Evolutionary conservation across 768 basidiomycete species (phyloP), one percentile per base, ranked within the genome.

Genomic region (Lentinula sp.): DNA sequence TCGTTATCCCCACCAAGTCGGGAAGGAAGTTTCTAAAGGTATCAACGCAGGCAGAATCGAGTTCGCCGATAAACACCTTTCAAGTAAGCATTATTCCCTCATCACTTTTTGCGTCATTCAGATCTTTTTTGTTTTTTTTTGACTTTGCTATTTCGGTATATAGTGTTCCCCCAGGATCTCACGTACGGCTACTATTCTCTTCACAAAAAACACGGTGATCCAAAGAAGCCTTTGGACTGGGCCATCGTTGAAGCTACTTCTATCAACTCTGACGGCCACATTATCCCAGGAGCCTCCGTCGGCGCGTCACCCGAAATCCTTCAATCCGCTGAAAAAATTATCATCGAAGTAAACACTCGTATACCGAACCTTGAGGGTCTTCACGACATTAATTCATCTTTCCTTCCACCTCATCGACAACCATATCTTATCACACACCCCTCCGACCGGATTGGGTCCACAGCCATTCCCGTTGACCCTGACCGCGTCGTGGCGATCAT

Each of bases 131-230:
- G 18, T n/a, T 23, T 48, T 9, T 20, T 20, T 46, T 4, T n/a
- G 23, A 16, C 20, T 48, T 12, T 8, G 23, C 12, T 2, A 9
- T n/a, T 7, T 12, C 18, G 9, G 3, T 20, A 3, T 23, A 7
- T 53, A 78, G 78, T 81, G 80, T 81, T 81, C 64, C 79, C 78
- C 0, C 79, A 81, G 62, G 80, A 81, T 52, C 66, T 81, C 28
- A 76, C 76, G 0, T 80, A 81, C 53, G 80, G 80, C 0, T 81
- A 78, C 66, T 80, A 81, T 65, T 75, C 67, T 37, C 72, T 80
- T 7, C 68, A 69, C 37, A 79, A 80, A 61, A 76, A 67, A 8
- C 77, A 79, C 45, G 79, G 79, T 0, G 77, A 80, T 61, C 76
- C 78, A 0, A 70, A 62, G 41, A 79, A 78, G 56, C 78, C 74